phyloP scores from a whole-genome alignment of 495 filamentous ascomycete species.

The Tuber umbilicatum region DNA sequence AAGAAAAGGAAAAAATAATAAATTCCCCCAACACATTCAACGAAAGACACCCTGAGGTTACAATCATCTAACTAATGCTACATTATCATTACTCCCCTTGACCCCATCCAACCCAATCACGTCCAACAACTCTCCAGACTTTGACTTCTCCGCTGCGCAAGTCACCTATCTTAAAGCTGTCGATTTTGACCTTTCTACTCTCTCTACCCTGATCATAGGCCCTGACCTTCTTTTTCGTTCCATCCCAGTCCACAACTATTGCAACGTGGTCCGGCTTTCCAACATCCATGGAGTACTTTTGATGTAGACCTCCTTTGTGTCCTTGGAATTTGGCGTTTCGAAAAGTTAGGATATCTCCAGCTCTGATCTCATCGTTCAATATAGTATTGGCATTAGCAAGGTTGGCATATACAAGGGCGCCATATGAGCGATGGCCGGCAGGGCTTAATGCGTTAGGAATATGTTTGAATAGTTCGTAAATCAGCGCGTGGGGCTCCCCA shows the following conservation, averaged over 20 bases:
- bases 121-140: conserved; percentile 92
- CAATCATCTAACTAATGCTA: conserved; percentile 1
- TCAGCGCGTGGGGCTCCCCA: conserved; percentile 66
- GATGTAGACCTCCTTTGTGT: conserved; percentile 88
- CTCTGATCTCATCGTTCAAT: conserved; percentile 87
- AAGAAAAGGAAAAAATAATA: conserved; percentile 5
- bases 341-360: conserved; percentile 88
- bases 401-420: conserved; percentile 87
- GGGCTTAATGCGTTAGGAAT: conserved; percentile 69
- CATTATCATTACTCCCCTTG: conserved; percentile 8
- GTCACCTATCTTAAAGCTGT: conserved; percentile 90
- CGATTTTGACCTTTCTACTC: conserved; percentile 86
- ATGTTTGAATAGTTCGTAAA: conserved; percentile 69
- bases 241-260: conserved; percentile 98
- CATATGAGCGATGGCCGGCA: conserved; percentile 79
- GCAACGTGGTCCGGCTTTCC: conserved; percentile 91
- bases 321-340: conserved; percentile 94
- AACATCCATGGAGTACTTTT: conserved; percentile 83
- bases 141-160: conserved; percentile 90
- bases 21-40: conserved; percentile 1
- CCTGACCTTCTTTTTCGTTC: conserved; percentile 94
- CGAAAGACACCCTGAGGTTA: not conserved
- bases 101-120: conserved; percentile 87
- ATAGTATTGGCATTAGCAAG: conserved; percentile 84
- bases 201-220: conserved; percentile 95